Conservation (phyloP, 177 flowering plant species). For the Vitis hybrid region DNA sequence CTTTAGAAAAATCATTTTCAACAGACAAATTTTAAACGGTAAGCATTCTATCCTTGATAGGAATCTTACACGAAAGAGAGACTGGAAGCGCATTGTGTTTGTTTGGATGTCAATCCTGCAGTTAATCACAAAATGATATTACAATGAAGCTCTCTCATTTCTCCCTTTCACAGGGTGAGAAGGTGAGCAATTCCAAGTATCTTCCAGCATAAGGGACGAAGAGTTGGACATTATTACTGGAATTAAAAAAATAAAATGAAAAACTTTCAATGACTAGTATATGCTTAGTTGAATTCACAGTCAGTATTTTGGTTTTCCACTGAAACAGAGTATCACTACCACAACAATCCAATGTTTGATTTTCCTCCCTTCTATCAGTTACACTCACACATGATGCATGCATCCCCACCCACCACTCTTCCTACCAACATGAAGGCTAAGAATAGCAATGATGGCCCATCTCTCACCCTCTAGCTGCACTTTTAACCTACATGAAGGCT, state of each 20-base stretch:
- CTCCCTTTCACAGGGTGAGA: not conserved
- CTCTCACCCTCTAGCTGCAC: too few relatives aligned
- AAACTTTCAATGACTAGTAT: not conserved
- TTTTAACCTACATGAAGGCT: too few relatives aligned
- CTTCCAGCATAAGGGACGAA: not conserved
- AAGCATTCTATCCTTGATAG: not conserved
- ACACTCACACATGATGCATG: too few relatives aligned
- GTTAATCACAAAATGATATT: conserved; percentile 5
- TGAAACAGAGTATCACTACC: not conserved
- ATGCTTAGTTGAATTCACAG: not conserved
- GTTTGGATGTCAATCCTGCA: conserved; percentile 94
- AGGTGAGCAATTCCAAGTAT: not conserved
- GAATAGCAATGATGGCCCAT: too few relatives aligned
- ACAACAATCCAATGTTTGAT: not conserved
- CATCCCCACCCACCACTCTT: too few relatives aligned
- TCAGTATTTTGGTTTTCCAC: not conserved
- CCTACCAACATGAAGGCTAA: too few relatives aligned
- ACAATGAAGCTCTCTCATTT: not conserved
- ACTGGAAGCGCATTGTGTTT: conserved; percentile 71
- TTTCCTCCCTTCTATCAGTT: not conserved
- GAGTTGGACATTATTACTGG: not conserved
- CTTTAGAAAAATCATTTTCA: not conserved
- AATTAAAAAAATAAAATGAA: not conserved
- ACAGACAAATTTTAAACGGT: not conserved
- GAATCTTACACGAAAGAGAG: conserved; percentile 68